phyloP scores from a whole-genome alignment of 2,329 filamentous ascomycete species.

The Penicillium corylophilum region DNA sequence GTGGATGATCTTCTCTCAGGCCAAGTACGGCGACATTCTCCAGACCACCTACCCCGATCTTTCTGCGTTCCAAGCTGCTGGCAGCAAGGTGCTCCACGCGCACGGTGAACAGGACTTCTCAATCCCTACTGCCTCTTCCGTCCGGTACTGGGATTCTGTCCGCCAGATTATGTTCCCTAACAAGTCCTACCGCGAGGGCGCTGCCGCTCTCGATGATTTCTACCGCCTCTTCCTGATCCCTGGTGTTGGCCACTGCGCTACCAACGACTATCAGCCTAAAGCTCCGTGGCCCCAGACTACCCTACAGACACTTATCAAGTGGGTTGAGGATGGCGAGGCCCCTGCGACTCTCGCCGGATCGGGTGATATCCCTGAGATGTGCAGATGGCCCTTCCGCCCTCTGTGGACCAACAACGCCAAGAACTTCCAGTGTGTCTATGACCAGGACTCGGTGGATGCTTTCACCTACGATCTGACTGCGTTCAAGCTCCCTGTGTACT shows the following conservation, averaged over 20 bases:
- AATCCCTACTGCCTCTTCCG: slow-evolving; percentile 53
- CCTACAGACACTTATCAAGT: slow-evolving; percentile 47
- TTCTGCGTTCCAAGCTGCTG: slow-evolving; percentile 46
- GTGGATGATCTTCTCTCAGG: slow-evolving; percentile 48
- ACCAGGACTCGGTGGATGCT: too few relatives aligned
- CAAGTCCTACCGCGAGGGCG: slow-evolving; percentile 38
- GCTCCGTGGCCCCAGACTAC: slow-evolving; percentile 47
- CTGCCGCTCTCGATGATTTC: slow-evolving; percentile 48
- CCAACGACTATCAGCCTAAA: slow-evolving; percentile 42
- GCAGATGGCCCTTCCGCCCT: too few relatives aligned
- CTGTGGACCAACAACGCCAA: too few relatives aligned
- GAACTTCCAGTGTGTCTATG: too few relatives aligned
- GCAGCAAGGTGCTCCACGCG: slow-evolving; percentile 57
- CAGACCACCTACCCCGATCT: slow-evolving; percentile 56
- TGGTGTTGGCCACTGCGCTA: slow-evolving; percentile 51
- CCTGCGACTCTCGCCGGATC: too few relatives aligned
- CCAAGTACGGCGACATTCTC: slow-evolving; percentile 49
- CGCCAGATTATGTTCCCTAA: slow-evolving; percentile 49
- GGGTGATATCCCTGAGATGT: too few relatives aligned
- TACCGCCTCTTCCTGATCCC: slow-evolving; percentile 56
- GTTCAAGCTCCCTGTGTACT: too few relatives aligned
- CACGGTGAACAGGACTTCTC: slow-evolving; percentile 56
- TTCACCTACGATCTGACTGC: too few relatives aligned
- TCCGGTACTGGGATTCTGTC: slow-evolving; percentile 56
- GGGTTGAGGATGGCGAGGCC: slow-evolving; percentile 42